Evolutionary conservation across 2,329 filamentous ascomycete species (phyloP), one percentile per base, ranked within the genome.

Genomic region (Periconia sp.): DNA sequence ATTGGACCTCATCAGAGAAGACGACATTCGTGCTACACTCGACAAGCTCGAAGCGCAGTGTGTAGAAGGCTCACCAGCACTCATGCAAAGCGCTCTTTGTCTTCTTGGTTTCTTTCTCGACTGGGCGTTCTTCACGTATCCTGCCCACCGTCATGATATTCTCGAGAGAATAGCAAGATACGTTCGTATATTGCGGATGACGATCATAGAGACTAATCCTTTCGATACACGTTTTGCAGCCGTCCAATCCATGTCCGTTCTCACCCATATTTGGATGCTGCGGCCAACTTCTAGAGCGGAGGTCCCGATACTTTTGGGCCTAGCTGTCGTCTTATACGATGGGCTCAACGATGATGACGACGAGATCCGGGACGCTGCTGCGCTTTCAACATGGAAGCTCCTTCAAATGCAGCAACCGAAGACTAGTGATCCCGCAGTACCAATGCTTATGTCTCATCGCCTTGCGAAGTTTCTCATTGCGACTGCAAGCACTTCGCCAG

Each of bases 281-380:
- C 13, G 18, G 7, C 21, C 50, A 1, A 33, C 35, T 6, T 52
- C 48, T 1, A 52, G 48, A 18, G 4, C 35, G 25, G 54, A 46
- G 5, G 28, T 36, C 2, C 15, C 49, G 0, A 43, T 60, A 1
- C 25, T 63, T 32, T 58, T 70, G 1, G 48, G 50, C 13, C 48
- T 71, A 5, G 32, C 31, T 37, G 66, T 90, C 4, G 76, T 85
- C 3, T 48, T 69, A 1, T 61, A 65, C 57, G 57, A 63, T 42
- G 43, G 62, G 35, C 59, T 69, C 33, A 88, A 89, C 61, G 94
- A 97, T 63, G 92, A 97, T 63, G 92, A 97, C 62, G 89, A 96
- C 49, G 91, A 96, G 43, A 81, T 96, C 50, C 83, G 92, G 31
- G 80, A 86, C 23, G 66, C 81, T 1, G 86, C 85, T 6, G 81